Evolutionary conservation across 352 stramenopile species (phyloP), one percentile per base, ranked within the genome.

Genomic region (Pythium volutum): DNA sequence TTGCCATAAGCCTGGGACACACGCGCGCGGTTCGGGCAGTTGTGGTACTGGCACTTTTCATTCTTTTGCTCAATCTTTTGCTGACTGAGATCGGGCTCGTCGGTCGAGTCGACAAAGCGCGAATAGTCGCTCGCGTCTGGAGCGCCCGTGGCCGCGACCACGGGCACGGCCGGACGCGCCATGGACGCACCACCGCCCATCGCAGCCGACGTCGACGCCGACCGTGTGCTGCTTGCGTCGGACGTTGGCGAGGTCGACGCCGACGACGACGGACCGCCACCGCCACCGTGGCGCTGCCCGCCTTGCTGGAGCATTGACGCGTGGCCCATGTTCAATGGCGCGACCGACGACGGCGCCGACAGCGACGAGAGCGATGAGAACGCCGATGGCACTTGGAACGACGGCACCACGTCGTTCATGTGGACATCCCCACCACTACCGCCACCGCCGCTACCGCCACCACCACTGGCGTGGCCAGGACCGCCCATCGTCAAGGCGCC

Each of bases 1-100:
- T 86, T 89, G 15, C 83, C 83, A 57, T 91, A 93, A 9, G 71
- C 72, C 60, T 95, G 85, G 1, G 74, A 74, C 34, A 95, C 83
- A 4, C 83, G 78, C 38, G 85, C 85, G 26, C 80, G 85, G 62
- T 95, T 95, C 7, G 79, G 73, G 55, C 85, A 95, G 39, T 78
- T 86, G 55, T 78, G 67, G 62, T 85, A 93, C 65, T 91, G 71
- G 57, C 85, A 95, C 29, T 73, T 85, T 56, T 88, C 76, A 46
- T 74, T 88, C 69, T 78, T 79, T 23, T 80, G 70, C 53, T 89
- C 70, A 26, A 91, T 70, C 67, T 84, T 89, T 31, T 76, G 70
- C 22, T 80, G 66, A 25, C 64, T 75, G 20, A 93, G 43, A 29
- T 89, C 76, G 4, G 75, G 71, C 25, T 79, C 73, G 15, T 73